phyloP scores from a whole-genome alignment of 2,329 filamentous ascomycete species.

The Capronia coronata region DNA sequence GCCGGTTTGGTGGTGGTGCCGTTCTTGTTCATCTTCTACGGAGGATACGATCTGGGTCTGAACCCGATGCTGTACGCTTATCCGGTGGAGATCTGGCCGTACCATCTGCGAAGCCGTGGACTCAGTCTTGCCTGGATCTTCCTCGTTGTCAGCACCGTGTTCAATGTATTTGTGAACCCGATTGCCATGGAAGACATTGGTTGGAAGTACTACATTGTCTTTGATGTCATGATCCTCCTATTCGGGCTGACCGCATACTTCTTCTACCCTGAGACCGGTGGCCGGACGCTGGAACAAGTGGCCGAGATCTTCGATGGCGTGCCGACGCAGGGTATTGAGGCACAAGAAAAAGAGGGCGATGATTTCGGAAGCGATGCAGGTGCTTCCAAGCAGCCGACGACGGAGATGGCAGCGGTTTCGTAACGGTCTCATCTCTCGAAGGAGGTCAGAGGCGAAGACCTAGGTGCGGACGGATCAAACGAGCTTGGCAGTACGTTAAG shows the following conservation, averaged over 20 bases:
- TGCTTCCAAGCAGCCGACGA: too few relatives aligned
- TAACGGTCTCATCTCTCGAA: too few relatives aligned
- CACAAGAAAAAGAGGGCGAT: too few relatives aligned
- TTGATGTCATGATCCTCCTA: slow-evolving; percentile 36
- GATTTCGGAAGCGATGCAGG: too few relatives aligned
- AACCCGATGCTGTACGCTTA: slow-evolving; percentile 34
- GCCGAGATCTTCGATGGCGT: not conserved
- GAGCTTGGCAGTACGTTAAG: too few relatives aligned
- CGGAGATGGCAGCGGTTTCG: too few relatives aligned
- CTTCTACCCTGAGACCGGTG: slow-evolving; percentile 29
- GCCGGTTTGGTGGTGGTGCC: slow-evolving; percentile 36
- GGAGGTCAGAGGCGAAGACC: too few relatives aligned
- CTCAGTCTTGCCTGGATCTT: too few relatives aligned
- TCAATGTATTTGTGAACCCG: slow-evolving; percentile 33
- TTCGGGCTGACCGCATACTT: slow-evolving; percentile 33
- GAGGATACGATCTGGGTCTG: slow-evolving; percentile 35
- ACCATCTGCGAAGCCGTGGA: slow-evolving; percentile 31
- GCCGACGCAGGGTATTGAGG: too few relatives aligned
- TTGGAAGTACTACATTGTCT: slow-evolving; percentile 42
- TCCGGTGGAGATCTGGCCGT: slow-evolving; percentile 45
- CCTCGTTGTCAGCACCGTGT: too few relatives aligned
- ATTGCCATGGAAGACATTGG: slow-evolving; percentile 40
- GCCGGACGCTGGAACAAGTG: slow-evolving; percentile 41
- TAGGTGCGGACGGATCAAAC: too few relatives aligned
- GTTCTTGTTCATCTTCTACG: slow-evolving; percentile 39